These are phyloP conservation scores for Kluyveromyces sp. DNA, from an alignment of 1,139 yeast genomes.

Conservation along the genomic window DNA sequence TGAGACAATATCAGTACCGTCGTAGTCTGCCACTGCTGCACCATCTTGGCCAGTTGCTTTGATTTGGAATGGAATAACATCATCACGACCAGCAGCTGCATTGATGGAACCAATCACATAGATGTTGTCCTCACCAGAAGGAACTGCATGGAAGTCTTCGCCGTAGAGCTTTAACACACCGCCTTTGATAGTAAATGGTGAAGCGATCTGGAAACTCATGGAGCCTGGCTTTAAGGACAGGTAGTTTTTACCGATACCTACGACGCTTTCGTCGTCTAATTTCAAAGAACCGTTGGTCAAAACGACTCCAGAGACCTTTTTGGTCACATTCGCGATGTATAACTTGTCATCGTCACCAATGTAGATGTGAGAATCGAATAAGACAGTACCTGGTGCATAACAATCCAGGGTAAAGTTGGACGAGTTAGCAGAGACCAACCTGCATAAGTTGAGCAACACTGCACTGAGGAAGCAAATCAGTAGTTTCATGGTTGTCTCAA, in stretches of 20 bases:
- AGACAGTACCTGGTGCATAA: constrained; percentile 3
- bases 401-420: constrained; percentile 3
- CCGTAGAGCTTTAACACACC: constrained; percentile 2
- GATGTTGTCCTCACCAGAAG: constrained; percentile 1
- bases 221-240: not conserved
- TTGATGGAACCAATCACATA: constrained; percentile 3
- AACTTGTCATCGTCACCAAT: not conserved
- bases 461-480: not conserved
- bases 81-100: constrained; percentile 5
- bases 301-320: not conserved
- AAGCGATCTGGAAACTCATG: constrained; percentile 1
- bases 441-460: not conserved
- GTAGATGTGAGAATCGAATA: not conserved
- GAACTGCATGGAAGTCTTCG: constrained; percentile 6
- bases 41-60: constrained; percentile 2
- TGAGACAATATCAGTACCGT: not conserved
- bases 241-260: constrained; percentile 6
- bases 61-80: constrained; percentile 2
- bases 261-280: not conserved
- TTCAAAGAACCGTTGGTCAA: constrained; percentile 2
- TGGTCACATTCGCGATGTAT: not conserved
- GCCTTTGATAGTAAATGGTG: not conserved
- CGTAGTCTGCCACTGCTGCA: constrained; percentile 1
- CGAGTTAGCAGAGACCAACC: not conserved
- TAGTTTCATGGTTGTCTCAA: not conserved